Evolutionary conservation across 2,329 filamentous ascomycete species (phyloP).

Genomic region (Fusarium austroafricanum): DNA sequence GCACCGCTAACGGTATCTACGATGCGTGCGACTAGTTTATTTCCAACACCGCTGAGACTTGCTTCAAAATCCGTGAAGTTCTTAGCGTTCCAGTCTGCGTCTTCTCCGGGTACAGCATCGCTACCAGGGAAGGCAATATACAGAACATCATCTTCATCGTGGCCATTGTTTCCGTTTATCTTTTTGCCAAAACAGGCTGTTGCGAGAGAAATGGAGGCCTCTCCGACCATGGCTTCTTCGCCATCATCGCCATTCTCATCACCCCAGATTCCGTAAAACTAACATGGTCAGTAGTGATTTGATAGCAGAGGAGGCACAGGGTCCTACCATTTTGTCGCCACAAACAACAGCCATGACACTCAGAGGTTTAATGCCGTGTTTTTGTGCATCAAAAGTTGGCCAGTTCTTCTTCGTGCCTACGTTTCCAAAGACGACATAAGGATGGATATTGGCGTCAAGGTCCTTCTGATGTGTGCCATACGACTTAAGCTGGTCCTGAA

Average conservation of each 20-base stretch:
- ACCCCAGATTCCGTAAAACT: constrained; percentile 71
- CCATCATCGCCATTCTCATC: constrained; percentile 69
- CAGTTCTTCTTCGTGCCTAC: constrained; percentile 49
- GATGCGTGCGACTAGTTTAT: constrained; percentile 59
- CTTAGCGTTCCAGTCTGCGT: constrained; percentile 65
- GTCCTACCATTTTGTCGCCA: constrained; percentile 56
- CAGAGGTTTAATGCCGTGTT: constrained; percentile 60
- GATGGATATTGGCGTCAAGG: constrained; percentile 63
- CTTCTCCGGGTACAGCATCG: constrained; percentile 66
- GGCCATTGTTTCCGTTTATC: constrained; percentile 67
- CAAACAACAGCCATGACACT: constrained; percentile 68
- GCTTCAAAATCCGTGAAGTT: constrained; percentile 62
- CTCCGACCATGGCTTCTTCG: constrained; percentile 61
- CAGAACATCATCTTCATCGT: constrained; percentile 68
- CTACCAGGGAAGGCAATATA: constrained; percentile 70
- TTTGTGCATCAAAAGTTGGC: constrained; percentile 55
- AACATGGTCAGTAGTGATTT: background rate
- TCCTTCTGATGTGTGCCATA: constrained; percentile 55
- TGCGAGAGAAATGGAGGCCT: constrained; percentile 68
- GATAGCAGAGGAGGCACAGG: fast-evolving
- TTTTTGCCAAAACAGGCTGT: constrained; percentile 66
- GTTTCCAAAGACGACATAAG: constrained; percentile 67
- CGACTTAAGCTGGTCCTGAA: constrained; percentile 52
- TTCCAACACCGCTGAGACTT: constrained; percentile 64
- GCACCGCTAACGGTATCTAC: constrained; percentile 32